A percentile compares a stretch with the other conserved stretches of the same genome.
These are phyloP conservation scores for Scorias spongiosa DNA, from an alignment of 2,329 filamentous ascomycete genomes.

Conservation along the genomic window DNA sequence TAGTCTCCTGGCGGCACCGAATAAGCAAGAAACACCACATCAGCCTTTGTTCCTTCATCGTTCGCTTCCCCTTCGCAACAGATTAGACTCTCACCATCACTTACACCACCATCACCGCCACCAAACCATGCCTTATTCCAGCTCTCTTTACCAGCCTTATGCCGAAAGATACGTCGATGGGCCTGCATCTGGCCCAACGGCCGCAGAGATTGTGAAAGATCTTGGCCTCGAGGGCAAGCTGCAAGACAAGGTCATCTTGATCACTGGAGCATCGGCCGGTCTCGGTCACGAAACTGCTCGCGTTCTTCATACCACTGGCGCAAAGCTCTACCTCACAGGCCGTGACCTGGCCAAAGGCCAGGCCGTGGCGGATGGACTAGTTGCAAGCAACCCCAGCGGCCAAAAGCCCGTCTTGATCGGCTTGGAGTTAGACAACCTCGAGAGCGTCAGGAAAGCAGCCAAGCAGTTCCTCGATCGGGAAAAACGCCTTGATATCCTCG, in stretches of 20 bases:
- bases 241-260: slow-evolving; percentile 22
- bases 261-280: slow-evolving; percentile 29
- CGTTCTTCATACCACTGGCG: slow-evolving; percentile 29
- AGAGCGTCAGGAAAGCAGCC: slow-evolving; percentile 17
- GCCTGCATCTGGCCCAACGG: slow-evolving; percentile 7
- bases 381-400: slow-evolving; percentile 9
- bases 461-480: slow-evolving; percentile 13
- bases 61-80: neutral
- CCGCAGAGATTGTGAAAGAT: slow-evolving; percentile 8
- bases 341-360: slow-evolving; percentile 26
- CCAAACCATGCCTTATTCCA: neutral
- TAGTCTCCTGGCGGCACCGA: neutral
- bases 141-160: slow-evolving; percentile 1
- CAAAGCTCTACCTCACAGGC: slow-evolving; percentile 27
- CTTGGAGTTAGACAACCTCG: slow-evolving; percentile 18
- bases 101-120: neutral
- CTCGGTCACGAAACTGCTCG: slow-evolving; percentile 28
- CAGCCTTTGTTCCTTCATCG: neutral
- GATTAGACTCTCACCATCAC: neutral
- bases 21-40: neutral
- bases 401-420: slow-evolving; percentile 22
- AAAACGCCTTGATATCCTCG: slow-evolving; percentile 20
- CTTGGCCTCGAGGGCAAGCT: slow-evolving; percentile 16
- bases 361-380: slow-evolving; percentile 18
- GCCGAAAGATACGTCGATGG: slow-evolving; percentile 1